phyloP scores from a whole-genome alignment of 768 basidiomycete species.

The Suillus spraguei region DNA sequence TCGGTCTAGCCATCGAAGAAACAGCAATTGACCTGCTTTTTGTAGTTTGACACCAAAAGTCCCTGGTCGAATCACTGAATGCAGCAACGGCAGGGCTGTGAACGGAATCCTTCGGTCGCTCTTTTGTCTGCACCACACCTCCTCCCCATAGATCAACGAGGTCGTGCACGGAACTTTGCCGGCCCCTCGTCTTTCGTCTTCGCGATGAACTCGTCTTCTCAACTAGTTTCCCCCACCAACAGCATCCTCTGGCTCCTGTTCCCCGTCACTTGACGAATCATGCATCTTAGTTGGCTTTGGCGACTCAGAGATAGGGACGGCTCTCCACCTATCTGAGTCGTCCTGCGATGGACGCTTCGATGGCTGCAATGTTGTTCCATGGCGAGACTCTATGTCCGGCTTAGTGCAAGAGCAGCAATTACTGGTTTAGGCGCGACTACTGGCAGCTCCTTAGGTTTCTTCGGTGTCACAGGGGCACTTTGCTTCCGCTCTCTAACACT shows the following conservation, averaged over 20 bases:
- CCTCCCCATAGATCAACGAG: constrained; percentile 81
- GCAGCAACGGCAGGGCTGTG: constrained; percentile 23
- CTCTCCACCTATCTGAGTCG: constrained; percentile 51
- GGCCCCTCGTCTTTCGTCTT: constrained; percentile 46
- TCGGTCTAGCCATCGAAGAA: constrained; percentile 23
- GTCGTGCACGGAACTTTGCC: constrained; percentile 86
- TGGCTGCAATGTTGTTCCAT: not conserved
- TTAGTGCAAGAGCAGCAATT: constrained; percentile 7
- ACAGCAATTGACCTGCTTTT: constrained; percentile 24
- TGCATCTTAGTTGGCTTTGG: constrained; percentile 30
- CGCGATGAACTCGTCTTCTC: constrained; percentile 29
- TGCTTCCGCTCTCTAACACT: constrained; percentile 39
- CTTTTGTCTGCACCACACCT: constrained; percentile 42
- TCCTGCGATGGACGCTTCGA: constrained; percentile 1
- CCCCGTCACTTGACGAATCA: constrained; percentile 60
- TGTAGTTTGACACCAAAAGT: constrained; percentile 19
- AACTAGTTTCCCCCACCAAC: constrained; percentile 26
- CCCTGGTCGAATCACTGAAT: constrained; percentile 16
- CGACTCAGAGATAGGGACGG: constrained; percentile 32
- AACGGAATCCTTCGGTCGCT: constrained; percentile 38
- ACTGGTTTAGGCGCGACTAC: constrained; percentile 5
- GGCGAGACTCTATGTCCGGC: constrained; percentile 3
- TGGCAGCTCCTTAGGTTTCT: constrained; percentile 9
- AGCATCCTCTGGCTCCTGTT: constrained; percentile 53
- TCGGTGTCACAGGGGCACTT: constrained; percentile 8